Conservation (phyloP, 305 asterid species). For the Ruellia speciosa region DNA sequence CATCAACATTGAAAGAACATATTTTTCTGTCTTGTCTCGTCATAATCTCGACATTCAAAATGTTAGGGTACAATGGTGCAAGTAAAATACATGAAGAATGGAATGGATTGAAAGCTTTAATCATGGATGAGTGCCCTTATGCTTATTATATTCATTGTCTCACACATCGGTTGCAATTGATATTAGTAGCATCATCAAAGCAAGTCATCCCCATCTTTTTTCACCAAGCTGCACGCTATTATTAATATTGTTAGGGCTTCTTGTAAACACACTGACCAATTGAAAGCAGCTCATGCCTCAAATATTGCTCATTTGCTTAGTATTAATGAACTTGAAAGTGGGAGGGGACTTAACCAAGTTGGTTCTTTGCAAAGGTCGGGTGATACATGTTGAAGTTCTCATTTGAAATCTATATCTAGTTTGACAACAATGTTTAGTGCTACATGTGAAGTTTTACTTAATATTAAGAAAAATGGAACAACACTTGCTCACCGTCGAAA, state of each 20-base stretch:
- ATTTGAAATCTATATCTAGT: too few species aligned
- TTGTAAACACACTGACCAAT: background rate
- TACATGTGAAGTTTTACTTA: too few species aligned
- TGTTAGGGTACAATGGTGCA: slow-evolving; percentile 7
- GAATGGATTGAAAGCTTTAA: slow-evolving; percentile 8
- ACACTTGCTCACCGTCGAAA: too few species aligned
- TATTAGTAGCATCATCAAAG: slow-evolving; percentile 2
- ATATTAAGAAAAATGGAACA: too few species aligned
- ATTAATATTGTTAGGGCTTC: slow-evolving; percentile 12
- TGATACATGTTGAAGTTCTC: too few species aligned
- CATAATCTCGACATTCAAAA: background rate
- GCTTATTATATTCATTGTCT: slow-evolving; percentile 10
- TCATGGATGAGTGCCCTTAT: slow-evolving; percentile 4
- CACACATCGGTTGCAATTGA: slow-evolving; percentile 8
- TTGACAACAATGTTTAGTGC: too few species aligned
- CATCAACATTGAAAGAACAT: background rate
- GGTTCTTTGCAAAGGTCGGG: background rate
- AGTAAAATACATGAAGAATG: slow-evolving; percentile 13
- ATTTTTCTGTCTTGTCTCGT: background rate
- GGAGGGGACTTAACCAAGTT: background rate
- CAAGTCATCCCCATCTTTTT: slow-evolving; percentile 2
- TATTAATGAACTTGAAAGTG: background rate
- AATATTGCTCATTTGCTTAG: background rate
- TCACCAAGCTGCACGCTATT: background rate
- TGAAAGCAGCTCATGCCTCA: background rate